Base-by-base conservation (phyloP, 129 eudicot genomes). In the Escallonia rubra region DNA sequence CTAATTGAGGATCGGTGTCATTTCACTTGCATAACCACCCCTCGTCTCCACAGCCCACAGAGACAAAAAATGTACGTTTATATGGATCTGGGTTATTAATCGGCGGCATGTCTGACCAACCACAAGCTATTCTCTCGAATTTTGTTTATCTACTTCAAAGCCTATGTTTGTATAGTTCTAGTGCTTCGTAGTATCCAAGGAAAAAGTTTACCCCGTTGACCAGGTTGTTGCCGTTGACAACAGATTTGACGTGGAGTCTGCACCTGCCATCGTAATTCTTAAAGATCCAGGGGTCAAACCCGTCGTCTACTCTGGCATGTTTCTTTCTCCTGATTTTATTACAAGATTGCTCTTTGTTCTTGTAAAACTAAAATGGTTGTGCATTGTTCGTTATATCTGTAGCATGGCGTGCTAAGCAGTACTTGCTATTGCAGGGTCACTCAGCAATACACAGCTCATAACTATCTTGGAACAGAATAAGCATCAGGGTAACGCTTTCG, bases 271-370 rank as follows among this genome's bases (percentile, higher is more conserved):
- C 72, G 77, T 94, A 59, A 74, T 94, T 72, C 65, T 94, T 73
- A 89, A 82, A 84, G 99, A 94, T 61, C 96, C 99, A 9, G 99
- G 97, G 41, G 71, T 83, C 73, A 84, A 85, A 71, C 99, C 99
- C 74, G 75, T 87, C 59, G 93, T 94, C n/a, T 79, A 94, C 76
- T 85, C 87, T 60, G 99, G 99, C 69, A 81, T 59, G 83, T 74
- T 57, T 43, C 76, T 11, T 39, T 34, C 3, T 55, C 54, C 43
- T 68, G 34, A 39, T 50, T 13, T 23, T 49, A 10, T 45, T 16
- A 59, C 71, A 10, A 61, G 12, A 45, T 42, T 53, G 39, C 57
- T 14, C 38, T 23, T 13, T 64, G 10, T 55, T 38, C 41, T 34
- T 46, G 10, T 9, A 46, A 46, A 46, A 46, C 6, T 5, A 46